Conservation (phyloP, 1,139 yeast species). For the Scheffersomyces lignicola region DNA sequence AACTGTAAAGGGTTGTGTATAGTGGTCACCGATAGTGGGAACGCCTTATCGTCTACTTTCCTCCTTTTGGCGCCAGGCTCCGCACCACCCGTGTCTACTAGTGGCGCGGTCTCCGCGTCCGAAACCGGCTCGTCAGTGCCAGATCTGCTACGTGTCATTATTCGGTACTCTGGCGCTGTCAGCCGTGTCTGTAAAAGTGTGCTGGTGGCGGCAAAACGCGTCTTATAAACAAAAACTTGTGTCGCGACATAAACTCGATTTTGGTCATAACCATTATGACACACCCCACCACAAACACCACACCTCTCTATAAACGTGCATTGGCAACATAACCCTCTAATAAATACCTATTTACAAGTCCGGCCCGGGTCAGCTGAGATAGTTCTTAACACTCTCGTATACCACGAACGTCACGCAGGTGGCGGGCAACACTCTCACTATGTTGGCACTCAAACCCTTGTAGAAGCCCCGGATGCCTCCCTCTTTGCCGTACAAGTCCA, state of each 20-base stretch:
- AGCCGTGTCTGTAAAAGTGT: not conserved
- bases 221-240: not conserved
- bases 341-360: too few species aligned
- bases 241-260: slow-evolving; percentile 2
- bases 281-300: too few species aligned
- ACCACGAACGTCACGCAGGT: slow-evolving; percentile 70
- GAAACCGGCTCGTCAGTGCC: not conserved
- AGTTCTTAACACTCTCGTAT: slow-evolving; percentile 50
- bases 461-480: slow-evolving; percentile 68
- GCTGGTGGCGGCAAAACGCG: not conserved
- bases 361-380: slow-evolving; percentile 5
- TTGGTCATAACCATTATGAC: too few species aligned
- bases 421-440: slow-evolving; percentile 69
- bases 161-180: not conserved
- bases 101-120: not conserved
- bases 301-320: too few species aligned
- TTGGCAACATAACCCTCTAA: too few species aligned
- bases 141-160: slow-evolving; percentile 1
- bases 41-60: slow-evolving; percentile 3
- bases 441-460: slow-evolving; percentile 66
- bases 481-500: slow-evolving; percentile 30
- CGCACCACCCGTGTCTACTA: not conserved
- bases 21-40: slow-evolving; percentile 32
- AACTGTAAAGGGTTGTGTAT: slow-evolving; percentile 26
- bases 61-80: not conserved